phyloP scores from a whole-genome alignment of 1,284 basidiomycete species.

The Anthracocystis setariae region DNA sequence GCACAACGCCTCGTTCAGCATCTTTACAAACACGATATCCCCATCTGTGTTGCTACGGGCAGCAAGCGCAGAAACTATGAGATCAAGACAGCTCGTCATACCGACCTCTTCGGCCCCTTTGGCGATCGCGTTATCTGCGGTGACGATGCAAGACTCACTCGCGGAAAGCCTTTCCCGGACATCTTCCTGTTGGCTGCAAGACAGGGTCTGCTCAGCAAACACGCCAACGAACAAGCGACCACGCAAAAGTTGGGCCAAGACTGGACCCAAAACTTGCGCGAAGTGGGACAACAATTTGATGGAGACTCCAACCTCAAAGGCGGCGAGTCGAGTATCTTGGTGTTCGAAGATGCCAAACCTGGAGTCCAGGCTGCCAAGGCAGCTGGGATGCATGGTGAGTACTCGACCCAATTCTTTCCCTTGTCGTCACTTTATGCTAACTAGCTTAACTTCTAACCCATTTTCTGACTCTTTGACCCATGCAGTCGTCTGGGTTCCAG shows the following conservation, averaged over 20 bases:
- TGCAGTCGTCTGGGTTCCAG: constrained; percentile 65
- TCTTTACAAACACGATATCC: constrained; percentile 60
- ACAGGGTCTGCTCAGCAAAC: constrained; percentile 52
- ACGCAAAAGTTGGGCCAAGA: constrained; percentile 23
- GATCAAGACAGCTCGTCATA: constrained; percentile 60
- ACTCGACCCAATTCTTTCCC: too few species aligned
- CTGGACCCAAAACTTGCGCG: constrained; percentile 40
- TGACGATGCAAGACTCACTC: constrained; percentile 56
- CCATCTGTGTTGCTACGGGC: constrained; percentile 67
- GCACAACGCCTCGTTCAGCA: constrained; percentile 64
- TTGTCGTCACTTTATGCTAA: too few species aligned
- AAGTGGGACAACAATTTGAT: constrained; percentile 57
- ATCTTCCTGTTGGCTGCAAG: constrained; percentile 66
- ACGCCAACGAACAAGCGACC: constrained; percentile 21
- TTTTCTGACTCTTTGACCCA: too few species aligned
- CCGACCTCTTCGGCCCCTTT: constrained; percentile 60
- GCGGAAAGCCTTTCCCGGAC: constrained; percentile 67
- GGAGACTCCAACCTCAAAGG: constrained; percentile 43
- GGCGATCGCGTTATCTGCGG: constrained; percentile 61
- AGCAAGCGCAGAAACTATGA: constrained; percentile 64
- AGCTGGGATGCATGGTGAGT: constrained; percentile 65
- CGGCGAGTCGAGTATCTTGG: constrained; percentile 60
- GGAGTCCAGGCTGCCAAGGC: constrained; percentile 63
- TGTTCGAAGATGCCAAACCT: constrained; percentile 67
- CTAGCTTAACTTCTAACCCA: too few species aligned